Conservation (phyloP, 1,139 yeast species). For the Ogataea hybrid region DNA sequence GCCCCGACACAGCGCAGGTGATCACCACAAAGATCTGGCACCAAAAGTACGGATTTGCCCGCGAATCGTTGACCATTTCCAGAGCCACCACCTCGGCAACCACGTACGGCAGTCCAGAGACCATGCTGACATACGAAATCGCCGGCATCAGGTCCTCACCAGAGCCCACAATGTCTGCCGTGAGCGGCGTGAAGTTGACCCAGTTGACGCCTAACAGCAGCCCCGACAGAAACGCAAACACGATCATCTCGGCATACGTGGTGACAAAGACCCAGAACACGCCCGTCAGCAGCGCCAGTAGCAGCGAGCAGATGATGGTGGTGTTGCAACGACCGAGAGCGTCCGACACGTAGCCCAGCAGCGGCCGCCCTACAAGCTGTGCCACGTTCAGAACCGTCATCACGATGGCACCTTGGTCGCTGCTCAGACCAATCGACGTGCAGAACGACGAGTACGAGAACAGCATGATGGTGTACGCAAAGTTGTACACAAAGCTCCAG, state of each 20-base stretch:
- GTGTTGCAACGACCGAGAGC: slow-evolving; percentile 55
- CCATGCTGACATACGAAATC: slow-evolving; percentile 30
- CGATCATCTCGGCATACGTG: slow-evolving; percentile 49
- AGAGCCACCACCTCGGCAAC: slow-evolving; percentile 49
- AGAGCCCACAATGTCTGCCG: slow-evolving; percentile 47
- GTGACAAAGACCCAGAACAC: slow-evolving; percentile 55
- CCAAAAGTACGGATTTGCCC: slow-evolving; percentile 48
- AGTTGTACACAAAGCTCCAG: slow-evolving; percentile 53
- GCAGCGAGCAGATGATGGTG: slow-evolving; percentile 35
- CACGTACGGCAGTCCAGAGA: slow-evolving; percentile 31
- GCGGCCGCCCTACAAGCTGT: slow-evolving; percentile 66
- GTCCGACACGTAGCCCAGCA: slow-evolving; percentile 59
- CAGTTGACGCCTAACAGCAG: slow-evolving; percentile 61
- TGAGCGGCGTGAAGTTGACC: slow-evolving; percentile 58
- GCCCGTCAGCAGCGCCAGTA: slow-evolving; percentile 30
- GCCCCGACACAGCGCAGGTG: slow-evolving; percentile 39
- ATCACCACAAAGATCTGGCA: slow-evolving; percentile 62
- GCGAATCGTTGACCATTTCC: slow-evolving; percentile 33
- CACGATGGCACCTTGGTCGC: slow-evolving; percentile 54
- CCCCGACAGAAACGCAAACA: slow-evolving; percentile 54
- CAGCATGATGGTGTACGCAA: slow-evolving; percentile 53
- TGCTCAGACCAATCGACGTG: slow-evolving; percentile 53
- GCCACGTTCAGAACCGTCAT: slow-evolving; percentile 65
- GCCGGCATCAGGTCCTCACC: slow-evolving; percentile 36
- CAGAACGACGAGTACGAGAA: slow-evolving; percentile 65